Percentiles rank a stretch among this genome's conserved stretches.
Conservation (phyloP, 2,329 filamentous ascomycete genomes). For the Hymenoscyphus occultus region DNA sequence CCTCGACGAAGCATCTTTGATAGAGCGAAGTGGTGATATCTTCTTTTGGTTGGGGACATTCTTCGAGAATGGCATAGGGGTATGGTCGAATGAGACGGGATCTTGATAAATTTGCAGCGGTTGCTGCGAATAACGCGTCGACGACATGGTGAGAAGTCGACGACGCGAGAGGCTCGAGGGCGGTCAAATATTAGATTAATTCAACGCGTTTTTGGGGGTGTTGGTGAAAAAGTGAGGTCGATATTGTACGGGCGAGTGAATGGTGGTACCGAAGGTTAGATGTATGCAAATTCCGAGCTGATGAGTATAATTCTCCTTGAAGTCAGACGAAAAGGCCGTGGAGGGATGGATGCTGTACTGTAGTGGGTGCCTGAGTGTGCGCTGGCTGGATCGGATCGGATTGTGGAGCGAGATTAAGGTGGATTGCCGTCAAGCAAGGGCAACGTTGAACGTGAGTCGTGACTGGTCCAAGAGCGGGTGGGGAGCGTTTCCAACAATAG, state of each 20-base stretch:
- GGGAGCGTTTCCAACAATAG: conserved; percentile 11
- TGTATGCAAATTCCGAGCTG: conserved; percentile 17
- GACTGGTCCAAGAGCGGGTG: conserved; percentile 3
- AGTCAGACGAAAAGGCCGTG: conserved; percentile 22
- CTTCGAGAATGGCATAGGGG: conserved; percentile 34
- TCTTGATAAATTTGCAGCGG: conserved; percentile 59
- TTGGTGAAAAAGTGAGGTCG: conserved; percentile 59
- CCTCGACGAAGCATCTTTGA: conserved; percentile 43
- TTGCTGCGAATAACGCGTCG: conserved; percentile 51
- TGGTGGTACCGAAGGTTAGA: conserved; percentile 28
- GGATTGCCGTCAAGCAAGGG: conserved; percentile 35
- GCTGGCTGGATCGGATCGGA: conserved; percentile 33
- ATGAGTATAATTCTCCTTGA: conserved; percentile 19
- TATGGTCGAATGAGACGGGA: conserved; percentile 42
- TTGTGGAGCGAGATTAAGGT: conserved; percentile 37
- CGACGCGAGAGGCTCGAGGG: conserved; percentile 25
- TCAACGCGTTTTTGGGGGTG: conserved; percentile 39
- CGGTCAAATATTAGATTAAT: not conserved
- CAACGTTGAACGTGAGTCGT: conserved; percentile 6
- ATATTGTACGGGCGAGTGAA: conserved; percentile 38
- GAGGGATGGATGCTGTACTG: conserved; percentile 27
- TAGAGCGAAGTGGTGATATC: conserved; percentile 41
- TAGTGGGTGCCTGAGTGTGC: conserved; percentile 29
- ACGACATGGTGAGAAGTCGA: conserved; percentile 42
- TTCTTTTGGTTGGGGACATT: conserved; percentile 27